Percentiles rank a stretch among this genome's conserved stretches.
Evolutionary conservation across 2,329 filamentous ascomycete genomes (phyloP).

Genomic region (Trichoderma brevicompactum): DNA sequence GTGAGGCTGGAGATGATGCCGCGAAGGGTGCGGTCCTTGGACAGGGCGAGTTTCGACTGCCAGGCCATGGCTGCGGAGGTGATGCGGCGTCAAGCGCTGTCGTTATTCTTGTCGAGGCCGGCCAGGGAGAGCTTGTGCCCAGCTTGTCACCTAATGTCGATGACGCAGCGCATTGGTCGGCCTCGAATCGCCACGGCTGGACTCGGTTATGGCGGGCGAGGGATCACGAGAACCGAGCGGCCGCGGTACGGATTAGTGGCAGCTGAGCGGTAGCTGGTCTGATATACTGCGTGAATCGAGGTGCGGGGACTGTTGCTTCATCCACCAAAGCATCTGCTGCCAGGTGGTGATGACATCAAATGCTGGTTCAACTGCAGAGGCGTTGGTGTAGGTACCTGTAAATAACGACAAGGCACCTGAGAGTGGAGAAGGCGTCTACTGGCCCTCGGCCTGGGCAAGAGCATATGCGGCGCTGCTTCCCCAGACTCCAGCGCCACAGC

Average conservation of each 20-base stretch:
- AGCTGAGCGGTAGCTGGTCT: neutral
- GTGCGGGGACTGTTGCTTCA: neutral
- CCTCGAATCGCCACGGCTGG: conserved; percentile 11
- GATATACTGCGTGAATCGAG: neutral
- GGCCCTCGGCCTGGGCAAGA: conserved; percentile 25
- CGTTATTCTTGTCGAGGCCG: neutral
- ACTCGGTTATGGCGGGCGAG: conserved; percentile 22
- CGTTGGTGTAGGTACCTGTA: neutral
- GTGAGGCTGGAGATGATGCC: conserved; percentile 69
- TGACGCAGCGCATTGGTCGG: conserved; percentile 24
- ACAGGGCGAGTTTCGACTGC: conserved; percentile 71
- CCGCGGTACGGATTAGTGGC: neutral
- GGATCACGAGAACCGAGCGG: neutral
- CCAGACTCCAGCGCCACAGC: conserved; percentile 27
- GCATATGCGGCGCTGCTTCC: conserved; percentile 17
- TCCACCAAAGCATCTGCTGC: conserved; percentile 3
- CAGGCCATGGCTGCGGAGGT: conserved; percentile 62
- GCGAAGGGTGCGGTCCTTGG: conserved; percentile 66
- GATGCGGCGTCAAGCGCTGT: conserved; percentile 1
- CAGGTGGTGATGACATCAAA: conserved; percentile 17
- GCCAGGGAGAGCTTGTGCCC: conserved; percentile 13
- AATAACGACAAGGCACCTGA: conserved; percentile 15
- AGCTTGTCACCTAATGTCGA: conserved; percentile 15
- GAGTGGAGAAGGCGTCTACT: conserved; percentile 19
- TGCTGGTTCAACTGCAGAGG: neutral